Evolutionary conservation across 1,139 yeast genomes (phyloP).

Genomic region (Casaregolazyma suthepensis): DNA sequence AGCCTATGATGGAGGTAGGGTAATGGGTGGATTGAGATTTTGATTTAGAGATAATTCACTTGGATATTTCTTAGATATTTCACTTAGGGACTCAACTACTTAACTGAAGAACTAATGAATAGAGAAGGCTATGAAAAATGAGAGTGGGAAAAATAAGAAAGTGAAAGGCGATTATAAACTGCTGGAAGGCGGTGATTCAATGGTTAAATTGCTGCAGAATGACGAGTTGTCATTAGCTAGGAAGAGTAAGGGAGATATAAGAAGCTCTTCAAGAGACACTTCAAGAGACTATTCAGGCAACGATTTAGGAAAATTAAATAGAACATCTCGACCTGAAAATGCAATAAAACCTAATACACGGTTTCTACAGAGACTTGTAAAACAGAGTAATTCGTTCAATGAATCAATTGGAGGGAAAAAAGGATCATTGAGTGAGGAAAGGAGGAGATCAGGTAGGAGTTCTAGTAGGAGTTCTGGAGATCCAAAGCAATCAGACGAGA

Average conservation of each 20-base stretch:
- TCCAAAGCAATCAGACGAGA: not conserved
- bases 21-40: too few relatives aligned
- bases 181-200: not conserved
- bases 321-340: not conserved
- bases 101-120: not conserved
- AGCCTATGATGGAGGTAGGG: not conserved
- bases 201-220: not conserved
- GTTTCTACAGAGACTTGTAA: not conserved
- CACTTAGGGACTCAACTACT: too few relatives aligned
- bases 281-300: too few relatives aligned
- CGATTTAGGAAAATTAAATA: not conserved
- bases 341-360: not conserved
- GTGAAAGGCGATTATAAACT: not conserved
- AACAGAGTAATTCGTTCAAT: not conserved
- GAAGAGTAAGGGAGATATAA: not conserved
- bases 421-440: not conserved
- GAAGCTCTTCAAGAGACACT: too few relatives aligned
- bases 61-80: too few relatives aligned
- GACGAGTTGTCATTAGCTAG: not conserved
- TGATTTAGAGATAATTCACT: too few relatives aligned
- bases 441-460: not conserved
- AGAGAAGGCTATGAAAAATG: not conserved
- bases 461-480: not conserved
- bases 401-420: not conserved
- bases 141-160: not conserved